Conservation (phyloP, 208 protist genomes). For the Angomonas deanei region DNA sequence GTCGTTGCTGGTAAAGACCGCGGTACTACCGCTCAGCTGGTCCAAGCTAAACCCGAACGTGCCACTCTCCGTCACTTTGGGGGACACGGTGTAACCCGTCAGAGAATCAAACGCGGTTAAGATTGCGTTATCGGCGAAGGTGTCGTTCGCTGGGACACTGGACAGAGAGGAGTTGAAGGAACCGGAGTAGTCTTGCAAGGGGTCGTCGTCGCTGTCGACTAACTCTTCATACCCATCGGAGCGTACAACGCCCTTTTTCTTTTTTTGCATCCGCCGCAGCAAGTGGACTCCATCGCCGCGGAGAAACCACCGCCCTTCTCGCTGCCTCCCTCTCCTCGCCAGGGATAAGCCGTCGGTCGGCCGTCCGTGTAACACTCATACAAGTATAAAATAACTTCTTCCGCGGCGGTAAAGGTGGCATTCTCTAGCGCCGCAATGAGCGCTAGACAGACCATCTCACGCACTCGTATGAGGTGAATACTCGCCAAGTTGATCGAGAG, state of each 20-base stretch:
- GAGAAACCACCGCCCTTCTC: background rate
- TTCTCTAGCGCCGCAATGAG: constrained; percentile 37
- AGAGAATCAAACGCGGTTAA: background rate
- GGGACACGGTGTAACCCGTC: background rate
- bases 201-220: constrained; percentile 1
- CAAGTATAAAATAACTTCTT: constrained; percentile 57
- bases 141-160: background rate
- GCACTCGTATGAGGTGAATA: constrained; percentile 39
- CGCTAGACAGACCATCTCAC: constrained; percentile 61
- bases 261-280: background rate
- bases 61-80: too few species aligned
- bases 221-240: constrained; percentile 17
- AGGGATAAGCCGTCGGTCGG: background rate
- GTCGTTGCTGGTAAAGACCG: background rate
- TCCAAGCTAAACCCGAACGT: background rate
- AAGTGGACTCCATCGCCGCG: background rate
- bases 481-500: constrained; percentile 39
- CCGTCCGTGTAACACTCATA: constrained; percentile 33
- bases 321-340: background rate
- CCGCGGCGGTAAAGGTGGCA: constrained; percentile 31
- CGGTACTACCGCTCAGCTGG: background rate
- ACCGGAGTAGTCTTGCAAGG: background rate
- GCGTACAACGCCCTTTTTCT: constrained; percentile 9
- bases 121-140: constrained; percentile 4
- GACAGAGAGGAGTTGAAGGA: background rate